Evolutionary conservation across 2,329 filamentous ascomycete genomes (phyloP).

Genomic region (Westerdykella aurantiaca): DNA sequence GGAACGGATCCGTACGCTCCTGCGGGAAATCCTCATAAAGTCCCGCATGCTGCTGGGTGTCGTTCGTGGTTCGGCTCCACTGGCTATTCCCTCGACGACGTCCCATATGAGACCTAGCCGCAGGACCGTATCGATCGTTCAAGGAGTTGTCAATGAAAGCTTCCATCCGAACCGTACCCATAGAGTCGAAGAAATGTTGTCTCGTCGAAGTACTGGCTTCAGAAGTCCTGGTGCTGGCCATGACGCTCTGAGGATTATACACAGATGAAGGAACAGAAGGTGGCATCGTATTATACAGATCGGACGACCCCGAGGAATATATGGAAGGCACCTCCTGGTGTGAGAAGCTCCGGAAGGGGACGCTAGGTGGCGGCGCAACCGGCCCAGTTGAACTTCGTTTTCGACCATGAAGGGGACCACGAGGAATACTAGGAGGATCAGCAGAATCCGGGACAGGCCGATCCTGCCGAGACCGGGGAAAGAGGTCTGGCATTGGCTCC

Average conservation of each 20-base stretch:
- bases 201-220: slow-evolving; percentile 46
- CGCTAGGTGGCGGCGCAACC: slow-evolving; percentile 61
- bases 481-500: slow-evolving; percentile 28
- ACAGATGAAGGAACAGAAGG: slow-evolving; percentile 36
- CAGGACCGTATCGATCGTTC: slow-evolving; percentile 10
- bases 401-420: slow-evolving; percentile 66
- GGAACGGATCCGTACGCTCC: slow-evolving; percentile 32
- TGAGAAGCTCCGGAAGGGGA: slow-evolving; percentile 72
- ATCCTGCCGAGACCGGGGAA: slow-evolving; percentile 24
- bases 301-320: slow-evolving; percentile 37
- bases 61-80: slow-evolving; percentile 33
- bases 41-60: slow-evolving; percentile 23
- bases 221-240: slow-evolving; percentile 48
- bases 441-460: slow-evolving; percentile 56
- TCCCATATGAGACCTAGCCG: slow-evolving; percentile 18
- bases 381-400: slow-evolving; percentile 88
- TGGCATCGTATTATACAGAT: slow-evolving; percentile 31
- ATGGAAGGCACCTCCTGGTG: slow-evolving; percentile 38
- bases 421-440: slow-evolving; percentile 65
- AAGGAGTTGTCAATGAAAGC: slow-evolving; percentile 69
- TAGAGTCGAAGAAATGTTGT: slow-evolving; percentile 69
- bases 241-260: slow-evolving; percentile 35
- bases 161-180: slow-evolving; percentile 93
- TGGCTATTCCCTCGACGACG: slow-evolving; percentile 32
- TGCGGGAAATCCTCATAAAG: slow-evolving; percentile 28